phyloP scores from a whole-genome alignment of 1,139 yeast genomes.

The Schizosaccharomyces versatilis region DNA sequence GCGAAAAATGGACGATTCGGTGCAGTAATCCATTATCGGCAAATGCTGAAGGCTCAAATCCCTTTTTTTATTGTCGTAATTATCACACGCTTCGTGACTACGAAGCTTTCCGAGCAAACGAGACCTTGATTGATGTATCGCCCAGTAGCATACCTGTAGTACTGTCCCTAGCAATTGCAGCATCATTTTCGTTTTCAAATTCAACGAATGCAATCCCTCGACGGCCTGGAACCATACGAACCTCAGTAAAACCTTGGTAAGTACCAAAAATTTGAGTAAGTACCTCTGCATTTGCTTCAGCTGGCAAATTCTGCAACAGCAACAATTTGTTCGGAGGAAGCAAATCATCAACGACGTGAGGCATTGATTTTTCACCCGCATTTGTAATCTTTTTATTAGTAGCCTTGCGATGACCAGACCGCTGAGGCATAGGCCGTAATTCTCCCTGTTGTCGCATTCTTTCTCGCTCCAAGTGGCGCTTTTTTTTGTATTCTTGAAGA shows the following conservation, averaged over 20 bases:
- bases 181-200: constrained; percentile 33
- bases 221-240: constrained; percentile 44
- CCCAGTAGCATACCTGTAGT: constrained; percentile 21
- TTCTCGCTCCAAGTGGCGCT: no score
- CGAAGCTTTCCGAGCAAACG: constrained; percentile 20
- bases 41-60: no score
- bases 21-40: no score
- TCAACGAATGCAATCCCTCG: constrained; percentile 58
- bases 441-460: constrained; percentile 12
- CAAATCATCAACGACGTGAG: neutral
- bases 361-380: neutral
- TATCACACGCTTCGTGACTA: neutral
- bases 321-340: constrained; percentile 17
- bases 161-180: constrained; percentile 26
- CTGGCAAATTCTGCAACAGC: constrained; percentile 44
- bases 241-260: constrained; percentile 38
- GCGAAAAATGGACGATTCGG: no score
- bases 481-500: constrained; percentile 14
- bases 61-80: no score
- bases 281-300: constrained; percentile 23
- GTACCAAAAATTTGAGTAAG: constrained; percentile 27
- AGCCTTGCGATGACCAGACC: neutral
- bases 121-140: constrained; percentile 22
- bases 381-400: neutral
- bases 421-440: constrained; percentile 4